Conservation (phyloP, 1,284 basidiomycete species). For the Leccinum pallidistipes region DNA sequence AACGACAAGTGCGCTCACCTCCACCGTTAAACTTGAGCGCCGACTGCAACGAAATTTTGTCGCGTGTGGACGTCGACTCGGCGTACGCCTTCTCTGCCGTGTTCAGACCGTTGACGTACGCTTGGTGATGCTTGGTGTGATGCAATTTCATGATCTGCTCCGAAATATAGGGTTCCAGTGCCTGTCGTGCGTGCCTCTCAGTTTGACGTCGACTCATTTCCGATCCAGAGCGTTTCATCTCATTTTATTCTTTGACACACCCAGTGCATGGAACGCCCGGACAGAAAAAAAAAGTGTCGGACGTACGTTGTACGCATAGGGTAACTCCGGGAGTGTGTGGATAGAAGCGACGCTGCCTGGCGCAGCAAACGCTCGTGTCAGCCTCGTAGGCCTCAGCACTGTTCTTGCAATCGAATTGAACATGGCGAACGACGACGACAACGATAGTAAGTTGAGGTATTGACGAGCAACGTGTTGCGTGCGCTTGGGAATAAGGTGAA, state of each 20-base stretch:
- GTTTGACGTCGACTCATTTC: not conserved
- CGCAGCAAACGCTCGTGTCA: slow-evolving; percentile 41
- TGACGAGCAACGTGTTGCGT: not conserved
- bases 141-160: slow-evolving; percentile 91
- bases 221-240: not conserved
- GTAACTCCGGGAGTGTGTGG: slow-evolving; percentile 84
- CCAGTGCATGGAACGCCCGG: not conserved
- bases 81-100: slow-evolving; percentile 86
- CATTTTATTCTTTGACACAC: not conserved
- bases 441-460: not conserved
- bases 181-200: slow-evolving; percentile 36
- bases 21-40: slow-evolving; percentile 93
- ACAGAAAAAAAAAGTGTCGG: not conserved
- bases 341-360: slow-evolving; percentile 39
- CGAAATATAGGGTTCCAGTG: slow-evolving; percentile 77
- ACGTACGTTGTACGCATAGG: slow-evolving; percentile 87
- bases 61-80: slow-evolving; percentile 67
- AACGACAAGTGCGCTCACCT: slow-evolving; percentile 45
- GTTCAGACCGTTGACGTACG: slow-evolving; percentile 90
- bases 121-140: slow-evolving; percentile 95
- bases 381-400: slow-evolving; percentile 38
- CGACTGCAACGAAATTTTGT: slow-evolving; percentile 82
- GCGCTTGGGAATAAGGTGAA: not conserved
- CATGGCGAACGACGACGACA: slow-evolving; percentile 37
- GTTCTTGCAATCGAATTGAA: slow-evolving; percentile 43